Evolutionary conservation across 169 alveolate genomes (phyloP), one percentile per base, ranked within the genome.

Genomic region (Eimeria brunetti): DNA sequence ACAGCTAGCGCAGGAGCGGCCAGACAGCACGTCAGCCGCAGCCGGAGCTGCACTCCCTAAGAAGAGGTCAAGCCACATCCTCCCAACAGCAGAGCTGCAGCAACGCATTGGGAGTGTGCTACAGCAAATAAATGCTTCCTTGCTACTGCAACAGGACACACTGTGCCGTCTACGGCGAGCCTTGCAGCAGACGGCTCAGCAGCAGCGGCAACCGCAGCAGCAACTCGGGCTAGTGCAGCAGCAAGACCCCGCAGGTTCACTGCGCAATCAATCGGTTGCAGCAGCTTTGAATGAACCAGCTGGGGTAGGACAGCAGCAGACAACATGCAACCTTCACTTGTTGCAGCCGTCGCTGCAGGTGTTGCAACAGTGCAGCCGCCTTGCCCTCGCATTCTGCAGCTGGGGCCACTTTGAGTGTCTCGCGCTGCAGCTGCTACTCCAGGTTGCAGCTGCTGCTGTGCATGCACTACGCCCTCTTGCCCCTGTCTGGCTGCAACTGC

Each of bases 321-420:
- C 56, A 56, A 76, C 58, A 30, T 56, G 76, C 24, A 24, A 38
- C 14, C 53, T 84, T n/a, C 92, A 64, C 14, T 41, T 86, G 81
- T n/a, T 86, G 67, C 92, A 38, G 83, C 83, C 92, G 20, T 36
- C 51, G 36, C 60, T 86, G 62, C 92, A 64, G 49, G 60, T 86
- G 27, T 24, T 86, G 92, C 92, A 86, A 46, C 81, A 60, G n/a
- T 86, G 92, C 92, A 86, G 92, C 80, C 92, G 92, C 27, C 81
- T 86, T 38, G 69, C 92, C 5, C 92, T 86, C 27, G 92, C 83
- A 20, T 41, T 86, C 62, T 86, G 92, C 83, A 41, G 83, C 64
- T 86, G 92, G 92, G 92, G 92, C 11, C 64, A 41, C 33, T 86
- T 86, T 38, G 92, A 86, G 71, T 51, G 92, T 46, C 81, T 86